phyloP scores from a whole-genome alignment of 805 yeast genomes.

The Spathaspora hagerdaliae region DNA sequence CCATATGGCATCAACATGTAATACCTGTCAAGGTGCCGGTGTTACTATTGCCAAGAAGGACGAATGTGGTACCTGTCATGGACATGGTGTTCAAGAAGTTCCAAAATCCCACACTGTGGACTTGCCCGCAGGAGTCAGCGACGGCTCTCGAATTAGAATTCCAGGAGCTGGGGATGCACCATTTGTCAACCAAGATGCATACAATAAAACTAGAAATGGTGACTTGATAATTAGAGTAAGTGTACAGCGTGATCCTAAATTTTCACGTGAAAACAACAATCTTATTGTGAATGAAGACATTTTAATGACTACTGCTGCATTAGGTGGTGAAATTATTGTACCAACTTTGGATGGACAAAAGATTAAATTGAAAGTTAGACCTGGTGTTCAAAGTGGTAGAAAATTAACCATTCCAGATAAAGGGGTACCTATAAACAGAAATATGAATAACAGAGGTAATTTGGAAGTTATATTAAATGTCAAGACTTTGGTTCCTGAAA shows the following conservation, averaged over 20 bases:
- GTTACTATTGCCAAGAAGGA: constrained; percentile 64
- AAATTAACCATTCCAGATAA: constrained; percentile 72
- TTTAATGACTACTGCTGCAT: constrained; percentile 92
- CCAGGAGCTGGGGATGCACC: constrained; percentile 93
- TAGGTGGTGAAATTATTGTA: constrained; percentile 88
- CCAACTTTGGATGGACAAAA: constrained; percentile 84
- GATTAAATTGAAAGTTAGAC: constrained; percentile 72
- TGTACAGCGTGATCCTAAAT: constrained; percentile 70
- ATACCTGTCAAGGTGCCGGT: constrained; percentile 84
- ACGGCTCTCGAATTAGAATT: constrained; percentile 80
- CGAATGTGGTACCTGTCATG: constrained; percentile 78
- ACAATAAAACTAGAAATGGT: constrained; percentile 70
- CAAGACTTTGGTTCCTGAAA: constrained; percentile 66
- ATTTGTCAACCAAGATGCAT: constrained; percentile 63
- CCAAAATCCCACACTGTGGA: constrained; percentile 74
- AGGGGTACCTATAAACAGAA: constrained; percentile 72
- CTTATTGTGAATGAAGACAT: constrained; percentile 63
- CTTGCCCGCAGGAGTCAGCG: constrained; percentile 83
- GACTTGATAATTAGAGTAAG: constrained; percentile 81
- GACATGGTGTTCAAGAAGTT: constrained; percentile 76
- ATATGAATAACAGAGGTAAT: constrained; percentile 65
- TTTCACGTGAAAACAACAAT: constrained; percentile 63
- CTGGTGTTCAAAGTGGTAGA: constrained; percentile 80
- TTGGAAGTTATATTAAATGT: constrained; percentile 72
- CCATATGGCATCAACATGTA: constrained; percentile 94